Base-by-base conservation (phyloP, 768 basidiomycete genomes). In the Kwoniella newhampshirensis region DNA sequence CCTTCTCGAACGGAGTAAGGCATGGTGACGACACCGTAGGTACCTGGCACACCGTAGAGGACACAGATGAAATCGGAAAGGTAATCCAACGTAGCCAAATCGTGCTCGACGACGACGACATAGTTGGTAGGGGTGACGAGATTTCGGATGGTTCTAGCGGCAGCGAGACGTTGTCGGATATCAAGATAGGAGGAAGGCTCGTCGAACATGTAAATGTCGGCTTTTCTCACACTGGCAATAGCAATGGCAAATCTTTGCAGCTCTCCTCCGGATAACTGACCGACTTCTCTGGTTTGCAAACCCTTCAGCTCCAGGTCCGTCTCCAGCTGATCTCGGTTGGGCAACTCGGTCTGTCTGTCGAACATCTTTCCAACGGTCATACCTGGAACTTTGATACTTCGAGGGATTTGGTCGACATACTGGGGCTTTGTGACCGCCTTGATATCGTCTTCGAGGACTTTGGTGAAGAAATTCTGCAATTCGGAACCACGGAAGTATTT, bases 351-450 rank as follows among this genome's bases (percentile, higher is more conserved):
- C 79, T 97, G 97, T 26, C 84, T 84, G 69, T 92, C 87, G 59
- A 99, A 84, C 94, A 99, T 97, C 71, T 90, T 81, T 5, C 82
- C 80, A 25, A 99, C 93, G 2, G 87, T 87, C 82, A 89, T 83
- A 45, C 79, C 81, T 51, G 87, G 91, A 78, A 98, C 94, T 50
- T 76, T 76, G 81, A 99, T 89, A 37, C 91, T 91, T 40, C 87
- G 85, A 3, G 96, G 96, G 70, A 99, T 97, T 76, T 98, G 93
- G 76, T 99, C 96, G 63, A 99, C 96, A 75, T 99, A 99, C 83
- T 99, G 96, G 1, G 96, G 96, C 78, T 99, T 99, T 77, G 98
- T 98, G 60, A 99, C 84, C 1, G 96, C 93, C 80, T 97, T 98
- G 74, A 98, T 81, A 73, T 99, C 92, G 78, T 99, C 96, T 78